Percentiles rank a stretch among this genome's conserved stretches.
Evolutionary conservation across 495 filamentous ascomycete genomes (phyloP).

Genomic region (Neurospora sp.): DNA sequence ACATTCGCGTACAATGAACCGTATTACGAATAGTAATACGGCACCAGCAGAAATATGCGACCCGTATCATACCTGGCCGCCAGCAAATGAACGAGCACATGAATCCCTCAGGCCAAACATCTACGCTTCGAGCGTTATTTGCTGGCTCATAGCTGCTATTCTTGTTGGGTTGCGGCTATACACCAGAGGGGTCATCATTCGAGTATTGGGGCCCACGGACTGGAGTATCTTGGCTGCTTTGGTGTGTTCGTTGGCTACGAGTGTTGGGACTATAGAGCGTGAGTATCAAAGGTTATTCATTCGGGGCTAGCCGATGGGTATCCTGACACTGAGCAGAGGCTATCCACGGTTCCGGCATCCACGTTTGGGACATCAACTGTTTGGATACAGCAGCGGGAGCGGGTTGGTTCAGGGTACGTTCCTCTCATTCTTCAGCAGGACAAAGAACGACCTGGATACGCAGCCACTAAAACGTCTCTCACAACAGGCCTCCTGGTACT

Average conservation of each 20-base stretch:
- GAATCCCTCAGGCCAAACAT: constrained; percentile 17
- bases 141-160: constrained; percentile 17
- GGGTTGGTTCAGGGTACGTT: constrained; percentile 18
- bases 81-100: constrained; percentile 10
- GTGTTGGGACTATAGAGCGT: constrained; percentile 17
- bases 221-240: constrained; percentile 21
- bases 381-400: constrained; percentile 7
- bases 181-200: constrained; percentile 16
- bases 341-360: constrained; percentile 15
- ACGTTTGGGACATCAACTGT: constrained; percentile 22
- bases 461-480: background rate
- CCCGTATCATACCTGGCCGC: background rate
- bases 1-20: background rate
- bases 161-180: constrained; percentile 22
- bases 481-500: constrained; percentile 19
- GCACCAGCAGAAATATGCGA: background rate
- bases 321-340: constrained; percentile 11
- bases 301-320: background rate
- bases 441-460: background rate
- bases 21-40: background rate
- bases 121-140: constrained; percentile 8
- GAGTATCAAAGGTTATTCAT: background rate
- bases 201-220: constrained; percentile 16
- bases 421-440: background rate
- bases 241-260: constrained; percentile 17